A percentile compares a stretch with the other conserved stretches of the same genome.
Conservation (phyloP, 192 early-diverging fungal genomes). For the Pilobolus umbonatus region DNA sequence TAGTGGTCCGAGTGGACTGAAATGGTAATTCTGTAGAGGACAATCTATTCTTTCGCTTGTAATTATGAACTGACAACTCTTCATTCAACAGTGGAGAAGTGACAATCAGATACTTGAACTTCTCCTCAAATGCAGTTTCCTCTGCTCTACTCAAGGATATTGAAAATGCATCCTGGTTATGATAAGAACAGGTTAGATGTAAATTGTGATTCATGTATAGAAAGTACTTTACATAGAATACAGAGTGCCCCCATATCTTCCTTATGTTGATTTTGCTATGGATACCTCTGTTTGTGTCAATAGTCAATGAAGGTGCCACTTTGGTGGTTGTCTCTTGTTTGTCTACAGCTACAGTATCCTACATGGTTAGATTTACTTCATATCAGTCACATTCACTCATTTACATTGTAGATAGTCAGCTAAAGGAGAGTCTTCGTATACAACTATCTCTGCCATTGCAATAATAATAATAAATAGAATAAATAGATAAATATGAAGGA, state of each 20-base stretch:
- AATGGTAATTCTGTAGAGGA: not conserved
- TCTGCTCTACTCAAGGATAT: conserved; percentile 40
- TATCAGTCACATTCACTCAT: not conserved
- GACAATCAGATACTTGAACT: conserved; percentile 54
- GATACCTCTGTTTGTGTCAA: not conserved
- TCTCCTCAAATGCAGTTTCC: conserved; percentile 52
- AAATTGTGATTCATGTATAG: not conserved
- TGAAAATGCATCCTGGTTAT: conserved; percentile 41
- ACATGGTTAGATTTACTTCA: not conserved
- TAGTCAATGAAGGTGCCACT: conserved; percentile 6
- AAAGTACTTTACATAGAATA: conserved; percentile 8
- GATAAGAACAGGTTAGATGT: not conserved
- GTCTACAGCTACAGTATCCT: conserved; percentile 24
- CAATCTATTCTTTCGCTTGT: not conserved
- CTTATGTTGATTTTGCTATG: not conserved
- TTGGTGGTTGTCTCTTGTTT: conserved; percentile 26
- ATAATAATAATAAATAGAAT: not conserved
- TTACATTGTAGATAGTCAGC: conserved; percentile 57
- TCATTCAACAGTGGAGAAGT: conserved; percentile 53
- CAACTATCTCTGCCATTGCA: conserved; percentile 50
- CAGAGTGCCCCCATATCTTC: conserved; percentile 12
- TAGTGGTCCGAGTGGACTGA: not conserved
- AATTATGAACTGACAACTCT: conserved; percentile 15
- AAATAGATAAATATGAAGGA: not conserved
- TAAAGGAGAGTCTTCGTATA: conserved; percentile 61